A percentile compares a stretch with the other conserved stretches of the same genome.
Conservation (phyloP, 2,329 filamentous ascomycete genomes). For the Macroventuria anomochaeta region DNA sequence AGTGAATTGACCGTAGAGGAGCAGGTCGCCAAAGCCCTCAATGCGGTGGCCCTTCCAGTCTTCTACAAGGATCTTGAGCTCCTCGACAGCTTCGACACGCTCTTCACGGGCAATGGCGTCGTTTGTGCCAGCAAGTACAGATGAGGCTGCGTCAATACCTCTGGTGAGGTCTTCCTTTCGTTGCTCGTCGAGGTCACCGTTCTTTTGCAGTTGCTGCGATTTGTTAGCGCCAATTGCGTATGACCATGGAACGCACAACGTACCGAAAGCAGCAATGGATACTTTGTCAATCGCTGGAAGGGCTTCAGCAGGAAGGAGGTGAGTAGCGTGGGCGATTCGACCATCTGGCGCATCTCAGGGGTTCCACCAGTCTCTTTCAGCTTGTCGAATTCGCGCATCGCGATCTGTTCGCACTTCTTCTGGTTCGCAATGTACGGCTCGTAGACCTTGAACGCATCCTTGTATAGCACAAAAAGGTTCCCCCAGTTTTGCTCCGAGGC, state of each 20-base stretch:
- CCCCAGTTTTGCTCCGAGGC: conserved; percentile 87
- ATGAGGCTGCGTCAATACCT: conserved; percentile 82
- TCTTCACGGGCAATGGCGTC: conserved; percentile 89
- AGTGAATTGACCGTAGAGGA: conserved; percentile 88
- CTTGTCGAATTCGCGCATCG: conserved; percentile 84
- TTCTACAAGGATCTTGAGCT: conserved; percentile 82
- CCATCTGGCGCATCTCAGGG: conserved; percentile 69
- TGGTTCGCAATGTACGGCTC: conserved; percentile 98
- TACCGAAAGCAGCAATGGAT: conserved; percentile 87
- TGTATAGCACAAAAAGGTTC: conserved; percentile 83
- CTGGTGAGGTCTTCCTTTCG: conserved; percentile 73
- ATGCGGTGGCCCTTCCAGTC: conserved; percentile 96
- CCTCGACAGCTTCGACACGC: conserved; percentile 80
- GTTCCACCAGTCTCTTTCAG: conserved; percentile 76
- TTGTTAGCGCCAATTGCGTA: conserved; percentile 7
- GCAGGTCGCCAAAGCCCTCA: conserved; percentile 86
- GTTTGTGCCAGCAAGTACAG: conserved; percentile 84
- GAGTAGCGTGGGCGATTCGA: conserved; percentile 83
- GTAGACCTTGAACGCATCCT: conserved; percentile 89
- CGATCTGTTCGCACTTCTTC: conserved; percentile 84
- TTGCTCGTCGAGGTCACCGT: conserved; percentile 73
- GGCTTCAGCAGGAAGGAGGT: conserved; percentile 95
- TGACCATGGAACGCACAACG: conserved; percentile 23
- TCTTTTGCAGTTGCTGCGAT: conserved; percentile 79
- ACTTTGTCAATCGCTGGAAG: conserved; percentile 94